Evolutionary conservation across 2,329 filamentous ascomycete genomes (phyloP).

Genomic region (Cordyceps tenuipes): DNA sequence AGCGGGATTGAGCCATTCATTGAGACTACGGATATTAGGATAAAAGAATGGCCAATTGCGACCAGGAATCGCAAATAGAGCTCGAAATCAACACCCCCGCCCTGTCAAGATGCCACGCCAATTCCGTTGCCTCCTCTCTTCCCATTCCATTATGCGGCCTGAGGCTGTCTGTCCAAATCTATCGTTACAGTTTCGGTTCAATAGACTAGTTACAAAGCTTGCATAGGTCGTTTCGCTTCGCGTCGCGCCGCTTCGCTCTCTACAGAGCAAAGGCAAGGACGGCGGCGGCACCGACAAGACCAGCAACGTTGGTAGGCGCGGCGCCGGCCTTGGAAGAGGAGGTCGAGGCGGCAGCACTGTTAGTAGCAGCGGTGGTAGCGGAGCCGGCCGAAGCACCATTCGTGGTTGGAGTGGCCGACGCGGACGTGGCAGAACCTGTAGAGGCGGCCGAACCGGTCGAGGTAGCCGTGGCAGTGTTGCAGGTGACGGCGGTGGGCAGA

Average conservation of each 20-base stretch:
- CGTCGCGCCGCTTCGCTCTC: not conserved
- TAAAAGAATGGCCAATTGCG: not conserved
- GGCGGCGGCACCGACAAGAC: conserved; percentile 11
- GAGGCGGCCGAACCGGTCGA: not conserved
- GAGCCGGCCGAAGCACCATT: too few species aligned
- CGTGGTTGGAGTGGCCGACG: not conserved
- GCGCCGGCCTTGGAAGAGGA: conserved; percentile 2
- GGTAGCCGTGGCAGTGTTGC: conserved; percentile 18
- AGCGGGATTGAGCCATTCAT: not conserved
- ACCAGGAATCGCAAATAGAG: not conserved
- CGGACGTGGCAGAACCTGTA: not conserved
- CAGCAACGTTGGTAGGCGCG: conserved; percentile 7
- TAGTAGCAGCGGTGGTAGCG: not conserved
- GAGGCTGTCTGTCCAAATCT: not conserved
- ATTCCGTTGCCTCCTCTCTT: not conserved
- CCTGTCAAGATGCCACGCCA: not conserved
- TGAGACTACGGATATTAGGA: not conserved
- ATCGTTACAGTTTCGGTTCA: not conserved
- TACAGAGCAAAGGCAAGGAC: conserved; percentile 12
- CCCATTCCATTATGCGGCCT: not conserved
- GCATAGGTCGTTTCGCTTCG: too few species aligned
- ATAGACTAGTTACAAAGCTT: not conserved
- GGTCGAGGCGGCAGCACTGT: not conserved
- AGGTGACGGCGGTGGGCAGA: conserved; percentile 30
- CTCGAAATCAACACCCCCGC: not conserved